Evolutionary conservation across 805 yeast species (phyloP).

Genomic region (Priceomyces carsonii): DNA sequence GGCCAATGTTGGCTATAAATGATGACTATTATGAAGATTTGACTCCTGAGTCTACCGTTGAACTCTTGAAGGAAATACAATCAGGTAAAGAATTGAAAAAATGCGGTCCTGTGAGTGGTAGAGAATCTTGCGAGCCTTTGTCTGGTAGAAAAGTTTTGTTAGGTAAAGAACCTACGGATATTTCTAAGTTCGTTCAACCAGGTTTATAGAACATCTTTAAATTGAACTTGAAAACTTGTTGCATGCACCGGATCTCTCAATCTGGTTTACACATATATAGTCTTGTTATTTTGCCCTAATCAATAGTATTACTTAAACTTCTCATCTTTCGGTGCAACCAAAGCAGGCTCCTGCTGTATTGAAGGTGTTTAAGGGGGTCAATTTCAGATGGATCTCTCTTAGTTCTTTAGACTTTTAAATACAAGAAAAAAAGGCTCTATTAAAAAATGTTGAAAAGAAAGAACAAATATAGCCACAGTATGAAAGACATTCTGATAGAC

Average conservation of each 20-base stretch:
- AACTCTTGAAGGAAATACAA: slow-evolving; percentile 61
- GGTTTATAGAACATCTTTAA: slow-evolving; percentile 49
- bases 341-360: background rate
- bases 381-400: too few species aligned
- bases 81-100: slow-evolving; percentile 56
- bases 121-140: slow-evolving; percentile 76
- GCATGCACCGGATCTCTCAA: slow-evolving; percentile 2
- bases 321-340: too few species aligned
- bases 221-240: slow-evolving; percentile 1
- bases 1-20: slow-evolving; percentile 83
- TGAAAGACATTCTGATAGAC: too few species aligned
- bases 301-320: background rate
- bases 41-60: slow-evolving; percentile 63
- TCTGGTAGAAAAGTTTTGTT: slow-evolving; percentile 66
- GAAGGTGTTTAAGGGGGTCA: too few species aligned
- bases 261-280: slow-evolving; percentile 2
- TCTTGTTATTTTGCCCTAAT: background rate
- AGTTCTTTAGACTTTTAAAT: too few species aligned
- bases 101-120: slow-evolving; percentile 71
- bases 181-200: slow-evolving; percentile 67
- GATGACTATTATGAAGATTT: slow-evolving; percentile 84
- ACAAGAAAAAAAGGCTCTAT: too few species aligned
- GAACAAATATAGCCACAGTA: too few species aligned
- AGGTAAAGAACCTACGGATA: slow-evolving; percentile 63
- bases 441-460: too few species aligned